These are phyloP conservation scores for Arachnomyces sp. DNA, from an alignment of 2,329 filamentous ascomycete species.

Conservation along the genomic window DNA sequence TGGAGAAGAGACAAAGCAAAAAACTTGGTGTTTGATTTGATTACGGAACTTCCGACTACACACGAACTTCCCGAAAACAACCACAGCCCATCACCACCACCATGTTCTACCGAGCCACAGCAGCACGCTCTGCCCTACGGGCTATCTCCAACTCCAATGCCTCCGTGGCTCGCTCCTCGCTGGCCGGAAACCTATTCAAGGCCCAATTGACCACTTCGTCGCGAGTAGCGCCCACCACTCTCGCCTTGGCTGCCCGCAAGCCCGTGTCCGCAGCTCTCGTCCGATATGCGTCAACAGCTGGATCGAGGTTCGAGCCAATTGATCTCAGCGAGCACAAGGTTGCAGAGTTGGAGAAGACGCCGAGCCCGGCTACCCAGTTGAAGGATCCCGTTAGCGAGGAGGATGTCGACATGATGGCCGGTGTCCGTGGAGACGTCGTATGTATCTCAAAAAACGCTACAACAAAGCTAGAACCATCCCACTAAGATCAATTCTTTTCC, in stretches of 20 bases:
- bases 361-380: constrained; percentile 45
- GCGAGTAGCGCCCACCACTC: constrained; percentile 27
- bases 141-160: constrained; percentile 36
- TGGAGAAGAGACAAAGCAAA: too few species aligned
- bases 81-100: constrained; percentile 22
- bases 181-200: constrained; percentile 35
- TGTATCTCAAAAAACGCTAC: constrained; percentile 18
- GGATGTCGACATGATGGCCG: constrained; percentile 44
- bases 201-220: constrained; percentile 37
- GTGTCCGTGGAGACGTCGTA: constrained; percentile 52
- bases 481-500: background rate
- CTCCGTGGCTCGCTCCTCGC: constrained; percentile 33
- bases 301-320: constrained; percentile 18
- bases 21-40: too few species aligned
- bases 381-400: constrained; percentile 28
- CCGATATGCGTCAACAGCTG: constrained; percentile 36
- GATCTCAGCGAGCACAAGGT: constrained; percentile 47
- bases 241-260: constrained; percentile 37
- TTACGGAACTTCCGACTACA: too few species aligned
- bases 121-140: constrained; percentile 37
- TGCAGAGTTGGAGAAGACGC: constrained; percentile 54
- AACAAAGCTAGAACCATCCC: background rate
- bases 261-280: constrained; percentile 41
- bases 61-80: constrained; percentile 16
- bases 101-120: constrained; percentile 40